These are phyloP conservation scores for Starmerella kuoi DNA, from an alignment of 805 yeast species.

Conservation along the genomic window DNA sequence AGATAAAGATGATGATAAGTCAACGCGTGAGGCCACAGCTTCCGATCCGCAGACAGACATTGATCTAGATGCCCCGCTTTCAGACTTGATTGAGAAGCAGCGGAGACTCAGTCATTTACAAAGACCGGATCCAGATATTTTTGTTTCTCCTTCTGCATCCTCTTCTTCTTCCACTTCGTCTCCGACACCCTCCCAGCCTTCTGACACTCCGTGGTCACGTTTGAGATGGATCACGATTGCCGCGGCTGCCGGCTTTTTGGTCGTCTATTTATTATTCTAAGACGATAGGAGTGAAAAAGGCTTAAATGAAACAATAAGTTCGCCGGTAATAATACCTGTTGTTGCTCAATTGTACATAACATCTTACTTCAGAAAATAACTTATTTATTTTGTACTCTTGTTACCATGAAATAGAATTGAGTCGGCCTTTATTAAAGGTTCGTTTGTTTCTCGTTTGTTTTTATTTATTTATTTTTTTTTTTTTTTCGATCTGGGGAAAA, in stretches of 20 bases:
- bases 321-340: no score
- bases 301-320: no score
- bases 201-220: background rate
- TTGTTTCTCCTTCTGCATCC: background rate
- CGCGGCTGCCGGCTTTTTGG: background rate
- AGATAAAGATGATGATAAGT: conserved; percentile 3
- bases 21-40: background rate
- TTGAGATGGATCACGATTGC: background rate
- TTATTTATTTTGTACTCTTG: no score
- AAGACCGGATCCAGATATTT: no score
- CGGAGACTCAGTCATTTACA: conserved; percentile 13
- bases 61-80: conserved; percentile 18
- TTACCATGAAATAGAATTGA: no score
- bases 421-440: no score
- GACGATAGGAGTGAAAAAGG: no score
- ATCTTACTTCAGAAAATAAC: no score
- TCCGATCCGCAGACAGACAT: conserved; percentile 6
- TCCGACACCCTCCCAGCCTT: background rate
- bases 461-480: no score
- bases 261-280: background rate
- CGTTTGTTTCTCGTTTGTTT: background rate
- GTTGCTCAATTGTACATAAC: no score
- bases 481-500: background rate
- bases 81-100: conserved; percentile 20
- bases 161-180: background rate